Conservation (phyloP, 2,329 filamentous ascomycete species). For the Aplosporella prunicola region DNA sequence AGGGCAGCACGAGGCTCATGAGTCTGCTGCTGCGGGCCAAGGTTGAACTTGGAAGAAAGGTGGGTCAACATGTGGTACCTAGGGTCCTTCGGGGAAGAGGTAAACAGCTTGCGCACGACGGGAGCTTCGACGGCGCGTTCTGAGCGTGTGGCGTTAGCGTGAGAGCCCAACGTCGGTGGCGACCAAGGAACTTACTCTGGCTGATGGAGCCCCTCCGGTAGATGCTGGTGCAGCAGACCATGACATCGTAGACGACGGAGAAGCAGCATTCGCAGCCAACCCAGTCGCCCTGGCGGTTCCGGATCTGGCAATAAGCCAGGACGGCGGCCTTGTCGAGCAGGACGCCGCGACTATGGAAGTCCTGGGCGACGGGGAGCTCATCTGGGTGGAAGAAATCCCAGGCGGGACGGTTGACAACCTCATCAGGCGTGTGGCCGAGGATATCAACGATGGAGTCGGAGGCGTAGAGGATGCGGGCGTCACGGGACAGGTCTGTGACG, state of each 20-base stretch:
- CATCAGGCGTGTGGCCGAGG: constrained; percentile 66
- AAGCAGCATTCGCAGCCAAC: constrained; percentile 82
- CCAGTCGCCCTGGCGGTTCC: constrained; percentile 60
- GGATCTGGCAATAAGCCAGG: constrained; percentile 67
- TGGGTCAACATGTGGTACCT: constrained; percentile 86
- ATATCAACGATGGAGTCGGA: constrained; percentile 79
- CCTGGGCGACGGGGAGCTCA: constrained; percentile 65
- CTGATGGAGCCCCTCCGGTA: constrained; percentile 61
- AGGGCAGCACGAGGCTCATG: constrained; percentile 76
- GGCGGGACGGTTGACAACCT: constrained; percentile 65
- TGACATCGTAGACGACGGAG: constrained; percentile 76
- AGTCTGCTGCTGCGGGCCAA: constrained; percentile 45
- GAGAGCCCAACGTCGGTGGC: constrained; percentile 13
- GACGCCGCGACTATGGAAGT: constrained; percentile 63
- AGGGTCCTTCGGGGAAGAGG: constrained; percentile 70
- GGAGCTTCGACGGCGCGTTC: constrained; percentile 70
- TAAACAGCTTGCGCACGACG: constrained; percentile 68
- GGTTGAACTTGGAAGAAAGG: constrained; percentile 67
- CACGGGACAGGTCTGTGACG: constrained; percentile 55
- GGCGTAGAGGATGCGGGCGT: constrained; percentile 72
- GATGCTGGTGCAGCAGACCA: constrained; percentile 75
- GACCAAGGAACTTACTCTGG: constrained; percentile 50
- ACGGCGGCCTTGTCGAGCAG: constrained; percentile 76
- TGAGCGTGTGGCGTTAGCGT: constrained; percentile 28
- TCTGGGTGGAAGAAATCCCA: constrained; percentile 84